Evolutionary conservation across 2,329 filamentous ascomycete species (phyloP).

Genomic region (Xylaria sp.): DNA sequence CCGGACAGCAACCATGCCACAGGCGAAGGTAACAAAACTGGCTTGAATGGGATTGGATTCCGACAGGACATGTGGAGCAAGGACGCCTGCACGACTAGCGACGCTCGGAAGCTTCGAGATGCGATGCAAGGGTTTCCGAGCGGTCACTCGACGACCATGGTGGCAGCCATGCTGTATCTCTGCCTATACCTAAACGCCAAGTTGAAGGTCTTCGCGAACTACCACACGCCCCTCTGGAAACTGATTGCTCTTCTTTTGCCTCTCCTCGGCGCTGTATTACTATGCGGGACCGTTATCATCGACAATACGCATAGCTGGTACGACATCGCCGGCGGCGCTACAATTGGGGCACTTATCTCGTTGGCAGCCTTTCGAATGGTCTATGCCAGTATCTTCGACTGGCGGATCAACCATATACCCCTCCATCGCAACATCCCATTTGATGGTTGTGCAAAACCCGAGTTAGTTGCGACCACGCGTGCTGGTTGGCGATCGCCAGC

Average conservation of each 20-base stretch:
- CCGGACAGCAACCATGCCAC: slow-evolving; percentile 54
- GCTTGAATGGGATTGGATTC: slow-evolving; percentile 53
- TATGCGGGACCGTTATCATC: slow-evolving; percentile 66
- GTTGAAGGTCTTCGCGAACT: slow-evolving; percentile 71
- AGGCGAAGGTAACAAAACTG: slow-evolving; percentile 15
- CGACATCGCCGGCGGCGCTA: slow-evolving; percentile 67
- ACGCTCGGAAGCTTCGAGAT: slow-evolving; percentile 62
- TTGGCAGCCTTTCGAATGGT: slow-evolving; percentile 68
- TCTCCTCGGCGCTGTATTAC: slow-evolving; percentile 63
- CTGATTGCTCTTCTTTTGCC: slow-evolving; percentile 63
- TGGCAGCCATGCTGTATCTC: slow-evolving; percentile 67
- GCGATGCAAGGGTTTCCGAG: slow-evolving; percentile 70
- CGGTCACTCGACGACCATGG: slow-evolving; percentile 69
- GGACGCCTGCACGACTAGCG: slow-evolving; percentile 63
- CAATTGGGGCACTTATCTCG: slow-evolving; percentile 68
- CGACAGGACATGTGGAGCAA: slow-evolving; percentile 67
- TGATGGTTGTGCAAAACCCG: slow-evolving; percentile 8
- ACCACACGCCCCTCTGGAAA: slow-evolving; percentile 72
- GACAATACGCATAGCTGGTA: slow-evolving; percentile 74
- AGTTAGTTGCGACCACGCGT: slow-evolving; percentile 20
- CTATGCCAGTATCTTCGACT: slow-evolving; percentile 73
- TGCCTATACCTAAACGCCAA: slow-evolving; percentile 75
- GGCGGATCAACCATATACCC: slow-evolving; percentile 70
- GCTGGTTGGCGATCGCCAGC: slow-evolving; percentile 23
- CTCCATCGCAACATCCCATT: slow-evolving; percentile 47